A percentile compares a stretch with the other conserved stretches of the same genome.
Conservation (phyloP, 352 stramenopile genomes). For the Phytopythium aichiense region DNA sequence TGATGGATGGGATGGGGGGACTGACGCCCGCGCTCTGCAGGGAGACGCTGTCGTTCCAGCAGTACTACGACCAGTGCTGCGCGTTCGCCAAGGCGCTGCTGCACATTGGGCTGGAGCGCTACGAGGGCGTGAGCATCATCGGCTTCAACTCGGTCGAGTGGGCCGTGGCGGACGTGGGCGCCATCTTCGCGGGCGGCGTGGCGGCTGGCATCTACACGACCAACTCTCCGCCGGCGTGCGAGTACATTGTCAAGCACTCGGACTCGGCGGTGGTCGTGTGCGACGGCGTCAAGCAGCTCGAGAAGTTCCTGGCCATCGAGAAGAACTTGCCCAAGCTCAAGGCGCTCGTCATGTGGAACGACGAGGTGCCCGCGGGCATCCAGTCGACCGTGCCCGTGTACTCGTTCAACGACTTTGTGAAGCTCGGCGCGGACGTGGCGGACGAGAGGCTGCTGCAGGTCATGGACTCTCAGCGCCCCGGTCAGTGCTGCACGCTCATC, state of each 20-base stretch:
- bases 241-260: conserved; percentile 94
- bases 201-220: conserved; percentile 96
- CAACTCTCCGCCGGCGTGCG: conserved; percentile 87
- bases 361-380: conserved; percentile 64
- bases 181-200: conserved; percentile 91
- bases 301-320: conserved; percentile 91
- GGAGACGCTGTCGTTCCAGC: conserved; percentile 59
- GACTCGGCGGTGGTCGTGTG: conserved; percentile 91
- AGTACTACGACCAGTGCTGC: conserved; percentile 76
- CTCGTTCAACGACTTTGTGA: conserved; percentile 74
- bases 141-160: conserved; percentile 93
- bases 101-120: conserved; percentile 60
- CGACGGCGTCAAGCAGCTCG: conserved; percentile 90
- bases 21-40: conserved; percentile 12
- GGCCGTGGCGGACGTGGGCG: conserved; percentile 89
- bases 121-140: conserved; percentile 86
- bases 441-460: conserved; percentile 63
- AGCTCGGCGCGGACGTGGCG: conserved; percentile 60
- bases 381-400: conserved; percentile 71
- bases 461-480: conserved; percentile 77
- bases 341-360: conserved; percentile 93
- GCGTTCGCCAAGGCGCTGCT: conserved; percentile 82
- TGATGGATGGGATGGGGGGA: no score
- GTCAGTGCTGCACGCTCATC: conserved; percentile 89
- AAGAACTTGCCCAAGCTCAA: conserved; percentile 89